phyloP scores from a whole-genome alignment of 805 yeast species.

The Cephaloascus albidus region DNA sequence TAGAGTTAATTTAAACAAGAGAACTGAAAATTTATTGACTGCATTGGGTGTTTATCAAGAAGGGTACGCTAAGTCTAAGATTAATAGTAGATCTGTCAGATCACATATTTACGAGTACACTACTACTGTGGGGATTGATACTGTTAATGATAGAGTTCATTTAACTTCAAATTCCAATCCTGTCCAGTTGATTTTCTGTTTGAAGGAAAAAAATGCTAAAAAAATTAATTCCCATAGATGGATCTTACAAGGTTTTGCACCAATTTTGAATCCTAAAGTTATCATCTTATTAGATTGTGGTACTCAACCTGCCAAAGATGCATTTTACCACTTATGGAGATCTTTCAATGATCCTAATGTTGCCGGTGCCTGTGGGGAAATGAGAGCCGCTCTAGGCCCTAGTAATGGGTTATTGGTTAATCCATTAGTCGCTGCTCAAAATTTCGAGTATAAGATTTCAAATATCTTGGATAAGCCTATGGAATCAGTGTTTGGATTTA shows the following conservation, averaged over 20 bases:
- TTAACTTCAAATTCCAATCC: constrained; percentile 67
- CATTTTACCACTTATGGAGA: constrained; percentile 86
- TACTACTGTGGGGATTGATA: constrained; percentile 77
- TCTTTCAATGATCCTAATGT: constrained; percentile 72
- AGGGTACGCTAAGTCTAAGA: constrained; percentile 88
- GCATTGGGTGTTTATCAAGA: constrained; percentile 91
- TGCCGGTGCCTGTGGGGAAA: constrained; percentile 98
- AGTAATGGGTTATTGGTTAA: constrained; percentile 43
- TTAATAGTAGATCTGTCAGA: constrained; percentile 71
- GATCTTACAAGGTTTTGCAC: constrained; percentile 91
- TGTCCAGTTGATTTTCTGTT: constrained; percentile 79
- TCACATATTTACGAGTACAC: constrained; percentile 93
- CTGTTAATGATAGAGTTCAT: constrained; percentile 56
- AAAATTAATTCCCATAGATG: constrained; percentile 95
- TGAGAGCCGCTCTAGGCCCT: constrained; percentile 74
- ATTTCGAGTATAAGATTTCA: constrained; percentile 93
- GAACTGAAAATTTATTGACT: constrained; percentile 72
- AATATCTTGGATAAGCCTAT: constrained; percentile 93
- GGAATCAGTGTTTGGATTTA: constrained; percentile 91
- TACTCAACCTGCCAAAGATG: constrained; percentile 78
- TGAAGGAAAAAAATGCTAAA: constrained; percentile 81
- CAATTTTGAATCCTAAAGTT: constrained; percentile 71
- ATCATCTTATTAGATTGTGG: constrained; percentile 89
- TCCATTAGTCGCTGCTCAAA: constrained; percentile 93
- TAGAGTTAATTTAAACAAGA: constrained; percentile 69